Conservation (phyloP, 2,329 filamentous ascomycete species). For the Aureobasidium sp. region DNA sequence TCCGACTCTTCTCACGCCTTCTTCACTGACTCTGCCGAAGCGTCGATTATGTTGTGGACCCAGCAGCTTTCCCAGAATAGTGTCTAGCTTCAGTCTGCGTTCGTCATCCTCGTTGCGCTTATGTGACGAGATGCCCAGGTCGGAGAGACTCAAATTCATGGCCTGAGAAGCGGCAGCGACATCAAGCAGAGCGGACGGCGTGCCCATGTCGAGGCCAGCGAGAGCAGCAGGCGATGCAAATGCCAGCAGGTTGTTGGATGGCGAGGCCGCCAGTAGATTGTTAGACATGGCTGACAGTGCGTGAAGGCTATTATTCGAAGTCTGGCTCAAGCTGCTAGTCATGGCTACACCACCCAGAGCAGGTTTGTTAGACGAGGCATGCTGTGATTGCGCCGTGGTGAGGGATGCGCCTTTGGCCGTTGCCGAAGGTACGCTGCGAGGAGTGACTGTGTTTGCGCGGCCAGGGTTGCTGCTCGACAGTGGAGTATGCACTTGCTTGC, state of each 20-base stretch:
- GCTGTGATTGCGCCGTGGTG: constrained; percentile 43
- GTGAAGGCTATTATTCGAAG: constrained; percentile 24
- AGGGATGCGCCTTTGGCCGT: constrained; percentile 30
- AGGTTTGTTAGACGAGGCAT: constrained; percentile 30
- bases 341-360: constrained; percentile 36
- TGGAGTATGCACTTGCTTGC: constrained; percentile 1
- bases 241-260: constrained; percentile 33
- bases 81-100: constrained; percentile 58
- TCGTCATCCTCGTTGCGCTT: constrained; percentile 59
- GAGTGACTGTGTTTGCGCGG: background rate
- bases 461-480: background rate
- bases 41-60: constrained; percentile 46
- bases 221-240: constrained; percentile 49
- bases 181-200: constrained; percentile 28
- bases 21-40: constrained; percentile 77
- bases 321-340: constrained; percentile 35
- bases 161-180: constrained; percentile 39
- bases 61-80: constrained; percentile 59
- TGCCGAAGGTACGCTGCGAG: constrained; percentile 42
- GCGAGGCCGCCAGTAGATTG: constrained; percentile 32
- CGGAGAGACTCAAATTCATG: constrained; percentile 47
- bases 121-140: constrained; percentile 42
- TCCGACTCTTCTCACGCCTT: constrained; percentile 77
- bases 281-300: constrained; percentile 27
- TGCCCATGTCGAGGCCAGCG: constrained; percentile 40